Conservation (phyloP, 2,329 filamentous ascomycete genomes). For the Neobulgaria alba region DNA sequence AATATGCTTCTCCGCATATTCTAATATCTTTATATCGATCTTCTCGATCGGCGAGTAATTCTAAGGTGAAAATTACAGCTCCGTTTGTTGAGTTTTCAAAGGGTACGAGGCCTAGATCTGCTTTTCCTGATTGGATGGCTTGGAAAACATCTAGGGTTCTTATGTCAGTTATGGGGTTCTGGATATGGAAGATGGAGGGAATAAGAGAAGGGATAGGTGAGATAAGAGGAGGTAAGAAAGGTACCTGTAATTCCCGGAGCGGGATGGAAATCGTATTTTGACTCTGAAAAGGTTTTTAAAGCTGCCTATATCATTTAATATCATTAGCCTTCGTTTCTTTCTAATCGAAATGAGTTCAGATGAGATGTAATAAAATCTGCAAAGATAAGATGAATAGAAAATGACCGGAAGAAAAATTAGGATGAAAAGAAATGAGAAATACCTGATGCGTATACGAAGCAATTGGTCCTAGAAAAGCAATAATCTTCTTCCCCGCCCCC, state of each 20-base stretch:
- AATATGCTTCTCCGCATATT: constrained; percentile 77
- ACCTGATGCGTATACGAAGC: constrained; percentile 65
- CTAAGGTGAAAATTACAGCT: constrained; percentile 80
- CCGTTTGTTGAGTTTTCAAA: constrained; percentile 97
- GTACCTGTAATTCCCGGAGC: background rate
- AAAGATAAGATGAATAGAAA: background rate
- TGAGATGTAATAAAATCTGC: background rate
- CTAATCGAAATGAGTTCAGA: background rate
- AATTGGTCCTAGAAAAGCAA: constrained; percentile 53
- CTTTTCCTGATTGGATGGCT: constrained; percentile 58
- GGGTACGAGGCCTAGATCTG: constrained; percentile 72
- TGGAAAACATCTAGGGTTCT: constrained; percentile 73
- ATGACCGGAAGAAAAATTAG: no score
- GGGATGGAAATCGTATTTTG: no score
- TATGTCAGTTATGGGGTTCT: no score
- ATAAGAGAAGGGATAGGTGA: background rate
- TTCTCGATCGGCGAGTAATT: constrained; percentile 73
- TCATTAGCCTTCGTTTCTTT: no score
- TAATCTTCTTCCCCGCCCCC: constrained; percentile 14
- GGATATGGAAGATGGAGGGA: background rate
- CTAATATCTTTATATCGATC: constrained; percentile 56
- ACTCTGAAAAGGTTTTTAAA: no score
- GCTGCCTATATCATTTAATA: no score
- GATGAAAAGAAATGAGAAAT: constrained; percentile 13
- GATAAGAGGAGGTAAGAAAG: background rate